Evolutionary conservation across 495 filamentous ascomycete species (phyloP), one percentile per base, ranked within the genome.

Genomic region (Talaromyces wortmannii): DNA sequence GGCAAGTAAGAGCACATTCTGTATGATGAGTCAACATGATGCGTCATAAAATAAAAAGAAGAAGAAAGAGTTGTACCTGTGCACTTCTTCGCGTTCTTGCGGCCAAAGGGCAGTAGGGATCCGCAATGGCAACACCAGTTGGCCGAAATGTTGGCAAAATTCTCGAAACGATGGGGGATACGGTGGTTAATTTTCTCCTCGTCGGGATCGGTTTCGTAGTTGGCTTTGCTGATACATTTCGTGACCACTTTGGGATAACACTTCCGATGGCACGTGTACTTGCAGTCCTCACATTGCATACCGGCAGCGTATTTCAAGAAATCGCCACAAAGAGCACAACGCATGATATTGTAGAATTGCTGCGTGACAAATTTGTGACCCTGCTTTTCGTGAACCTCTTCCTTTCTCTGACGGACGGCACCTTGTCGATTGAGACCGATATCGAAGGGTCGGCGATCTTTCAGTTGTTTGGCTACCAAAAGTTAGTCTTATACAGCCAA

Each of bases 281-380:
- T 97, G 90, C 94, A 99, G 72, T 99, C 94, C 56, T 92, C 87
- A 68, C 94, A 99, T 74, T 99, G 94, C 92, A 97, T 97, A 46
- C 94, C 95, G 13, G 94, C 88, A 31, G 92, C 92, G 72, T 97
- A 97, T 66, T 97, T 97, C 72, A 99, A 85, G 63, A 97, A 96
- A 55, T 97, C 95, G 53, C 92, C 95, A 70, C 94, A 99, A 17
- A 97, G 83, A 32, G 94, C 95, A 74, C 94, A 99, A 61, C 95
- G 94, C 94, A 99, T 99, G 68, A 99, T 96, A 76, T 97, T 97
- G 85, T 97, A 99, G 74, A 97, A 99, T 68, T 96, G 92, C 71
- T 95, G 91, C 60, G 88, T 84, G 48, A 97, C 84, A 61, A 99
- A 99, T 74, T 97, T 97, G 85, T 99, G 94, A 31, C 94, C 94